A percentile compares a stretch with the other conserved stretches of the same genome.
These are phyloP conservation scores for Escallonia rubra DNA, from an alignment of 129 eudicot genomes.

Conservation along the genomic window DNA sequence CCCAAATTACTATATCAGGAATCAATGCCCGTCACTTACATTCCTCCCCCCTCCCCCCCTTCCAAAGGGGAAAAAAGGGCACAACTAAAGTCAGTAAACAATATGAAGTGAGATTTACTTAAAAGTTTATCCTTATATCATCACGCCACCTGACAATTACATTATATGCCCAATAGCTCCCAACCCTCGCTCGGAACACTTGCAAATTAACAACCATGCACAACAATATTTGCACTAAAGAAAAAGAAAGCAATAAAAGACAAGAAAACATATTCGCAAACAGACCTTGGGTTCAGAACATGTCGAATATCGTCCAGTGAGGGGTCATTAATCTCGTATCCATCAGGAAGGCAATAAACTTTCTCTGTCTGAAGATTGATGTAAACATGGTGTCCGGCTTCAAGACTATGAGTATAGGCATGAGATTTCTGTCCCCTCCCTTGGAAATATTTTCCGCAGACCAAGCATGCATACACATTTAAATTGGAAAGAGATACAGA, in stretches of 20 bases:
- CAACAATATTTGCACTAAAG: no score
- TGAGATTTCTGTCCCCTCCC: slow-evolving; percentile 97
- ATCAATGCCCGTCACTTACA: no score
- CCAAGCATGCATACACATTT: slow-evolving; percentile 96
- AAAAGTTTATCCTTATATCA: no score
- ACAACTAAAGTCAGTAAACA: no score
- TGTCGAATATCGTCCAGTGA: slow-evolving; percentile 91
- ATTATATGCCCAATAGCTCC: no score
- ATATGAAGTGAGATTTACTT: no score
- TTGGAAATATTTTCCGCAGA: slow-evolving; percentile 95
- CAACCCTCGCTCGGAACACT: no score
- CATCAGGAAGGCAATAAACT: slow-evolving; percentile 97
- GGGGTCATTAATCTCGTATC: slow-evolving; percentile 91
- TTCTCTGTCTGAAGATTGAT: slow-evolving; percentile 88
- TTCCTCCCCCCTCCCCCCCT: no score
- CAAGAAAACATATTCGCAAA: background rate
- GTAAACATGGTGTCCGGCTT: slow-evolving; percentile 97
- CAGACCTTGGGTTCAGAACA: slow-evolving; percentile 87
- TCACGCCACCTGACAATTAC: no score
- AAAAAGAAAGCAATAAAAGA: background rate
- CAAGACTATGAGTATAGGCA: slow-evolving; percentile 97
- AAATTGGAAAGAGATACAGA: slow-evolving; percentile 87
- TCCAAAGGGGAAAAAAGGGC: no score
- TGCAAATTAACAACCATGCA: no score
- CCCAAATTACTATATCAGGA: no score